Percentiles rank a stretch among this genome's conserved stretches.
Conservation (phyloP, 371 early-diverging fungal species). For the Batkoa obscura region DNA sequence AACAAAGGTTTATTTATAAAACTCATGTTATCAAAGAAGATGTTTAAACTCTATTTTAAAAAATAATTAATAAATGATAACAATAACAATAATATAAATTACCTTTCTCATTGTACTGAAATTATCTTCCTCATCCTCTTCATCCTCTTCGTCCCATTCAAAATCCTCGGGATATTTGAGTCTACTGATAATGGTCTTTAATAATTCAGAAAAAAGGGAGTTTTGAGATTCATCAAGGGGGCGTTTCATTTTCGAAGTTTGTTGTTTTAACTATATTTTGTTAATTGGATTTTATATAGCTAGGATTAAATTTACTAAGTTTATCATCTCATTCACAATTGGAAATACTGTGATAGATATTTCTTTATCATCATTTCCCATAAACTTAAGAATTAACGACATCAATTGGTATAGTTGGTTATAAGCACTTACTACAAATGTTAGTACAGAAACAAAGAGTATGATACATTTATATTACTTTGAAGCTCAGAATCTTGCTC, state of each 20-base stretch:
- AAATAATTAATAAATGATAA: conserved; percentile 3
- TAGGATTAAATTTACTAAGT: conserved; percentile 21
- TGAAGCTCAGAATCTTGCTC: background rate
- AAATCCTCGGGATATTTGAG: conserved; percentile 75
- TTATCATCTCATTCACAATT: conserved; percentile 44
- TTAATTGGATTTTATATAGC: background rate
- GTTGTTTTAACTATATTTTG: conserved; percentile 29
- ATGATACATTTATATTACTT: conserved; percentile 9
- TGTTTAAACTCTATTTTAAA: conserved; percentile 33
- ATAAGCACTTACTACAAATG: conserved; percentile 19
- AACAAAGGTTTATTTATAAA: conserved; percentile 39
- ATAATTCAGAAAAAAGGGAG: conserved; percentile 40
- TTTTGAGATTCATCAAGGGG: conserved; percentile 40
- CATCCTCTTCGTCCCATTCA: conserved; percentile 53
- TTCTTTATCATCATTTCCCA: conserved; percentile 67
- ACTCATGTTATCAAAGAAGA: conserved; percentile 48
- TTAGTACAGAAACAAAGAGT: conserved; percentile 11
- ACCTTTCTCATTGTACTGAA: conserved; percentile 64
- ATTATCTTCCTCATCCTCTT: conserved; percentile 53
- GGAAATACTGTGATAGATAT: conserved; percentile 52
- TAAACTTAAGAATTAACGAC: conserved; percentile 32
- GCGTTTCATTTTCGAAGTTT: conserved; percentile 32
- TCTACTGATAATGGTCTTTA: conserved; percentile 58
- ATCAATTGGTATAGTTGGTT: conserved; percentile 14
- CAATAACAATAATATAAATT: conserved; percentile 1